Evolutionary conservation across 352 stramenopile species (phyloP), one percentile per base, ranked within the genome.

Genomic region (Discostella stelligera): DNA sequence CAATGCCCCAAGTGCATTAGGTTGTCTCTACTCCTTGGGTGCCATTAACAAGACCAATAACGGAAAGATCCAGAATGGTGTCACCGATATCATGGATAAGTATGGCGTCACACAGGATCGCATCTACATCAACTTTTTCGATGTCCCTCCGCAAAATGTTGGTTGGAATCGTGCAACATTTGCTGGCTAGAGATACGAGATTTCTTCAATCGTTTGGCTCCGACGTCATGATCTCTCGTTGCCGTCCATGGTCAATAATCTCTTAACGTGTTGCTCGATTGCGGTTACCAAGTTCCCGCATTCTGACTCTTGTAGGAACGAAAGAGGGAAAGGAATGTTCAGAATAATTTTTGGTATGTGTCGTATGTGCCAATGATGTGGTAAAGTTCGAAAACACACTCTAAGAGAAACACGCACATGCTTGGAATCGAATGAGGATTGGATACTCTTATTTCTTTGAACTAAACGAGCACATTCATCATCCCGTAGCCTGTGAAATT

Each of bases 371-470:
- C 1, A 14, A 14, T 14, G 18, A 11, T 55, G 48, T 21, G 48
- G 14, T 20, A 20, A 55, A 27, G 48, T 10, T 20, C 14, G 9
- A 55, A 2, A 55, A 27, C 48, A 21, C 48, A 23, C 14, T 10
- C 48, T 3, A 21, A 55, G n/a, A 55, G 48, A 55, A 18, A 55
- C 11, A 71, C 59, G 66, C 39, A 77, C 69, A 53, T 98, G 95
- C 86, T 98, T 98, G 20, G 91, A 95, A 79, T 98, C 95, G 14
- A 98, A 87, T 25, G 97, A 93, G 39, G 91, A 88, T 76, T 97
- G 91, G 13, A 98, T 96, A 79, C 98, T 98, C 61, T 93, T 93
- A 82, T 98, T 98, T 75, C 96, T 95, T 86, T 98, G 95, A 50
- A 98, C 74, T 62, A 98, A 88, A 16, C 94, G 91, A 79, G 97